A percentile compares a stretch with the other conserved stretches of the same genome.
phyloP scores from a whole-genome alignment of 2,329 filamentous ascomycete species.

The Botryotinia narcissicola region DNA sequence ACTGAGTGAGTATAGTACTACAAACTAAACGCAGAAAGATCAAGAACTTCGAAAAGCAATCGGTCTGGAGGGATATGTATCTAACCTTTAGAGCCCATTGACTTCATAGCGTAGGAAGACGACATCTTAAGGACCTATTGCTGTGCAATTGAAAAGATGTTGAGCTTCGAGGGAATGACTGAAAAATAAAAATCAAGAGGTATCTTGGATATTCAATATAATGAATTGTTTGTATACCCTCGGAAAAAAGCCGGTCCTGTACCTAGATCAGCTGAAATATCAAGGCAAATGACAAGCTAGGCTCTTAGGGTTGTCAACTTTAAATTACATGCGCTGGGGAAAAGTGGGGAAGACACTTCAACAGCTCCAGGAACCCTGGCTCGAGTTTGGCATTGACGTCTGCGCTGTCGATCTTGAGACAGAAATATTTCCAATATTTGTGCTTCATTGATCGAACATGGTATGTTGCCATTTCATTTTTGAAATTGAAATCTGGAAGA shows the following conservation, averaged over 20 bases:
- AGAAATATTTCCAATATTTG: background rate
- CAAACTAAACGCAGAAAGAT: background rate
- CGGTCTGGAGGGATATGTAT: background rate
- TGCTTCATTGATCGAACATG: background rate
- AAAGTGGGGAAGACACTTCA: slow-evolving; percentile 1
- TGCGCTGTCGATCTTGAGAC: background rate
- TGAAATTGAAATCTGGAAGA: background rate
- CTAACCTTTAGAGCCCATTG: slow-evolving; percentile 44
- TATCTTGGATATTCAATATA: background rate
- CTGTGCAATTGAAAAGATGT: background rate
- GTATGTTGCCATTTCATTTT: background rate
- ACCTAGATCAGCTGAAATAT: slow-evolving; percentile 15
- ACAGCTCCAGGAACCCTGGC: background rate
- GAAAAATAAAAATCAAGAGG: background rate
- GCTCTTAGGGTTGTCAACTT: background rate
- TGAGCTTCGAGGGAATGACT: background rate
- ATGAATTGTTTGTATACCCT: background rate
- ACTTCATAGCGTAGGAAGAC: slow-evolving; percentile 45
- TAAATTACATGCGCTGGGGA: background rate
- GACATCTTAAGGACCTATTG: slow-evolving; percentile 45
- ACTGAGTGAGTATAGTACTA: background rate
- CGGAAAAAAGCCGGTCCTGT: background rate
- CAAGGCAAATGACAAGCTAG: background rate
- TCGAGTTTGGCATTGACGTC: background rate
- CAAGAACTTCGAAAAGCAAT: background rate